Percentiles rank a stretch among this genome's conserved stretches.
phyloP scores from a whole-genome alignment of 2,329 filamentous ascomycete genomes.

The Aspergillus latus region DNA sequence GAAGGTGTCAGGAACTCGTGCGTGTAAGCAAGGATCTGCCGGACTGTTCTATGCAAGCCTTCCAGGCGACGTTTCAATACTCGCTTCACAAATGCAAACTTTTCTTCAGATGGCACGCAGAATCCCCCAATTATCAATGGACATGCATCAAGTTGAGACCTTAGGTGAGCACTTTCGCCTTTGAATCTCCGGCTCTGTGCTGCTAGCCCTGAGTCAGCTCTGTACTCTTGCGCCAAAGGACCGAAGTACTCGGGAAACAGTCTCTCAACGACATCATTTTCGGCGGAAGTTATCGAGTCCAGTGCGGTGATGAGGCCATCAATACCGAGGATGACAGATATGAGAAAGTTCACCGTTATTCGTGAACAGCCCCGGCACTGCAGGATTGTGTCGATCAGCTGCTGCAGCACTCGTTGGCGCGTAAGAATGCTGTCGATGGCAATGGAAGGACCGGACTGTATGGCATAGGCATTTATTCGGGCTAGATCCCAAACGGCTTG shows the following conservation, averaged over 20 bases:
- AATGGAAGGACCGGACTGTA: slow-evolving; percentile 16
- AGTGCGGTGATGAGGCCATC: slow-evolving; percentile 30
- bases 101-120: slow-evolving; percentile 29
- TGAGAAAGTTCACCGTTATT: slow-evolving; percentile 28
- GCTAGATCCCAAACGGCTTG: slow-evolving; percentile 27
- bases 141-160: slow-evolving; percentile 26
- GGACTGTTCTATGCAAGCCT: slow-evolving; percentile 29
- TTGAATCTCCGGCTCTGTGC: slow-evolving; percentile 9
- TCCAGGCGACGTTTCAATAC: slow-evolving; percentile 29
- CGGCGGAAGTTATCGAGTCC: slow-evolving; percentile 23
- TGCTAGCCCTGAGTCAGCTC: slow-evolving; percentile 3
- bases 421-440: slow-evolving; percentile 30
- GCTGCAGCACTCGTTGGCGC: slow-evolving; percentile 29
- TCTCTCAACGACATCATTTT: slow-evolving; percentile 16
- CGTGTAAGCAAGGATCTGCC: slow-evolving; percentile 28
- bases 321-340: slow-evolving; percentile 32
- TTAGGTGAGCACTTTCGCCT: slow-evolving; percentile 16
- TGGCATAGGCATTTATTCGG: slow-evolving; percentile 20
- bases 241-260: slow-evolving; percentile 16
- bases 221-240: slow-evolving; percentile 9
- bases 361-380: slow-evolving; percentile 30
- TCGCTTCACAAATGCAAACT: slow-evolving; percentile 27
- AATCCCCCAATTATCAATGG: slow-evolving; percentile 30
- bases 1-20: slow-evolving; percentile 25
- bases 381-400: slow-evolving; percentile 31